Percentiles rank a stretch among this genome's conserved stretches.
phyloP scores from a whole-genome alignment of 441 rosid species.

The Jatropha podagrica region DNA sequence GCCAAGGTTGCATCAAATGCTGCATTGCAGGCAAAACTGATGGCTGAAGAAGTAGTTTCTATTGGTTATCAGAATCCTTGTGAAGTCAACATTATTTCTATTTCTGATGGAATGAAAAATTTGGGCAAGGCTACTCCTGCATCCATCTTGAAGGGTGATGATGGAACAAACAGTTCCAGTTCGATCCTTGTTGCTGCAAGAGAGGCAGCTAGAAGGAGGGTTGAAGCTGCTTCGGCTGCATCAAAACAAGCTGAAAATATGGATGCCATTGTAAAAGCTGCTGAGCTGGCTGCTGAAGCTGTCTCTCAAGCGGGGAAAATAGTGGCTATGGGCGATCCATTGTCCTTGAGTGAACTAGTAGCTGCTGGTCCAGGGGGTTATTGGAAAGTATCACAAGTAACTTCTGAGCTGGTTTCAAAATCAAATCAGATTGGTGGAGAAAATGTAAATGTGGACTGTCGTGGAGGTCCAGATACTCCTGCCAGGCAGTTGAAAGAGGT shows the following conservation, averaged over 20 bases:
- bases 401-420: conserved; percentile 39
- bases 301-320: conserved; percentile 94
- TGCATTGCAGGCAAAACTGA: conserved; percentile 88
- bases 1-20: conserved; percentile 94
- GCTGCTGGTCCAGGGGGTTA: conserved; percentile 74
- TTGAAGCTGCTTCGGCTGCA: conserved; percentile 95
- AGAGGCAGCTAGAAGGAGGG: conserved; percentile 87
- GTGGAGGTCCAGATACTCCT: conserved; percentile 27
- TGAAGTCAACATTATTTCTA: conserved; percentile 34
- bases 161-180: conserved; percentile 52
- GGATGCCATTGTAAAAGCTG: conserved; percentile 94
- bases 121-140: conserved; percentile 54
- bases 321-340: conserved; percentile 83
- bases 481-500: conserved; percentile 31
- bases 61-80: conserved; percentile 27
- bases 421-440: conserved; percentile 31
- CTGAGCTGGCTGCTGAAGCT: conserved; percentile 94
- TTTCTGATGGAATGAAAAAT: conserved; percentile 35
- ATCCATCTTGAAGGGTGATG: conserved; percentile 61
- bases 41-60: conserved; percentile 80
- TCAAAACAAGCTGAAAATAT: conserved; percentile 91
- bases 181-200: conserved; percentile 76
- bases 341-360: conserved; percentile 57
- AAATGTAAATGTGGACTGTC: conserved; percentile 20
- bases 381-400: conserved; percentile 57